Percentiles rank a stretch among this genome's conserved stretches.
phyloP scores from a whole-genome alignment of 352 stramenopile species.

The Phytophthora sp. region DNA sequence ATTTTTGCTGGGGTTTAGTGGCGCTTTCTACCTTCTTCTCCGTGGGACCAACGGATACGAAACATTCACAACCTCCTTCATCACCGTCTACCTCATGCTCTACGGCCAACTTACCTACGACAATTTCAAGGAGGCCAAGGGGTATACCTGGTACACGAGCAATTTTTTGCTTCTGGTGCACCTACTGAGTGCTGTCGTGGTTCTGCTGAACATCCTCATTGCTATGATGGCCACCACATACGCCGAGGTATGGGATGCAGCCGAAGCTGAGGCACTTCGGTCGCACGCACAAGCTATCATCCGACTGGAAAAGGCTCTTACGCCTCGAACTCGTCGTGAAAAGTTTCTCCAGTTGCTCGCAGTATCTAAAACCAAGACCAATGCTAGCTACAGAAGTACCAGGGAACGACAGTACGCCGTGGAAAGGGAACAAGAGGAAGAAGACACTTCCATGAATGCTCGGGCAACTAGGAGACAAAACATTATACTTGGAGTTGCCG shows the following conservation, averaged over 20 bases:
- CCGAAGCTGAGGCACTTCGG: slow-evolving; percentile 59
- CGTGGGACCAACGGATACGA: slow-evolving; percentile 60
- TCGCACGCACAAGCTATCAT: slow-evolving; percentile 61
- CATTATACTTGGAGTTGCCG: slow-evolving; percentile 20
- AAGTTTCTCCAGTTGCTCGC: slow-evolving; percentile 50
- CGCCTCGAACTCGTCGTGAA: slow-evolving; percentile 31
- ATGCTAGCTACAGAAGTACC: slow-evolving; percentile 9
- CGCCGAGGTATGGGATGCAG: slow-evolving; percentile 59
- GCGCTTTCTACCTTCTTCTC: slow-evolving; percentile 75
- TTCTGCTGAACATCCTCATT: slow-evolving; percentile 77
- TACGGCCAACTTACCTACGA: slow-evolving; percentile 72
- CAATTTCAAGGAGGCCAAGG: slow-evolving; percentile 37
- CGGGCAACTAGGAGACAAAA: slow-evolving; percentile 19
- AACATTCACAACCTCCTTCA: slow-evolving; percentile 65
- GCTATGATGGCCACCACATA: slow-evolving; percentile 81
- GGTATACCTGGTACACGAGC: slow-evolving; percentile 56
- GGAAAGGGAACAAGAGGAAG: background rate
- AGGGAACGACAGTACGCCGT: slow-evolving; percentile 18
- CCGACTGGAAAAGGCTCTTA: slow-evolving; percentile 58
- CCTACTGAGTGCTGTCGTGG: slow-evolving; percentile 56
- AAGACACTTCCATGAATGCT: slow-evolving; percentile 7
- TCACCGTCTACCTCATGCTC: slow-evolving; percentile 79
- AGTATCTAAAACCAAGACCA: slow-evolving; percentile 28
- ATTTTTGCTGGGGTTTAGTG: slow-evolving; percentile 75
- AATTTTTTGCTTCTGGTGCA: slow-evolving; percentile 63